Evolutionary conservation across 2,329 filamentous ascomycete species (phyloP).

Genomic region (Pyrenochaeta sp.): DNA sequence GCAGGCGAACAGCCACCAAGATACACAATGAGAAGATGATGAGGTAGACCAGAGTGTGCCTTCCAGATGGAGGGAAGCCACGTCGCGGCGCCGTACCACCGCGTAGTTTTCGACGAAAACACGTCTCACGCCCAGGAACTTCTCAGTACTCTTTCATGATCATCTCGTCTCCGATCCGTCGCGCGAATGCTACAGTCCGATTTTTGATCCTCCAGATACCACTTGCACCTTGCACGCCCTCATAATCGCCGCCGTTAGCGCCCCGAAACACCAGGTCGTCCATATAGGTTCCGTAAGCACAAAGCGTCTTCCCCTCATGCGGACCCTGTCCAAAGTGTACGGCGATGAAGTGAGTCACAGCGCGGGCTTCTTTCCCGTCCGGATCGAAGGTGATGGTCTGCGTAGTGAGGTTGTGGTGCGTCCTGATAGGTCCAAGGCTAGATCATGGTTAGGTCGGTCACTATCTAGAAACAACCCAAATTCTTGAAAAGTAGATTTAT

Average conservation of each 20-base stretch:
- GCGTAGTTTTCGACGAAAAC: background rate
- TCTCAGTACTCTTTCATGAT: conserved; percentile 46
- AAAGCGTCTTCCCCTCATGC: conserved; percentile 52
- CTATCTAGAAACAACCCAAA: background rate
- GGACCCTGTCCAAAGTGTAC: conserved; percentile 55
- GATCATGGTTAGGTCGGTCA: background rate
- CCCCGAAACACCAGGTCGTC: conserved; percentile 47
- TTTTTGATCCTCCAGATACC: conserved; percentile 52
- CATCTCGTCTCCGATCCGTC: conserved; percentile 44
- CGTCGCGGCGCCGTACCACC: background rate
- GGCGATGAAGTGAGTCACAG: conserved; percentile 54
- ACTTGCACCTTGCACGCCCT: conserved; percentile 48
- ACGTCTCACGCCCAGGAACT: background rate
- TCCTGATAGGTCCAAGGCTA: conserved; percentile 52
- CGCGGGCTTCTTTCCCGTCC: conserved; percentile 42
- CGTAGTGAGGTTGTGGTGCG: conserved; percentile 55
- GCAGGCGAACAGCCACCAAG: no score
- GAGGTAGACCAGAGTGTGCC: background rate
- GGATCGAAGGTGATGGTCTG: conserved; percentile 48
- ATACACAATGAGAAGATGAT: background rate
- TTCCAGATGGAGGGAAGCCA: background rate
- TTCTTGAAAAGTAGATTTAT: background rate
- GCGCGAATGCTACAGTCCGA: conserved; percentile 50
- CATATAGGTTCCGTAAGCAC: conserved; percentile 54
- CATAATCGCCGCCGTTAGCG: conserved; percentile 27